These are phyloP conservation scores for Lentinula sp. DNA, from an alignment of 768 basidiomycete genomes.

Conservation along the genomic window DNA sequence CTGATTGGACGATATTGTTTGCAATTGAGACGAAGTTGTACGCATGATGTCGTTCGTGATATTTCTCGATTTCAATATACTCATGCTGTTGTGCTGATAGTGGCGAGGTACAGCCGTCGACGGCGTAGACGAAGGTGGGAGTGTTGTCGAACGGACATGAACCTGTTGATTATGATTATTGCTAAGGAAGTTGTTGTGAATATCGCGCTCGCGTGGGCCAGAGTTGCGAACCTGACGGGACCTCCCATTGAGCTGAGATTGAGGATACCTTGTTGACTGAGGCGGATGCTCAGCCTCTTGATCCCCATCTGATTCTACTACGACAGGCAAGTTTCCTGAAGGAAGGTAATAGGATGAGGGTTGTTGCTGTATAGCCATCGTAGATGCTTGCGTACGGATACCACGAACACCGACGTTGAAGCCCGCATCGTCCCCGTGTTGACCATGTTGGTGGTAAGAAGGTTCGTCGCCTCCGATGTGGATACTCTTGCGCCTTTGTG, in stretches of 20 bases:
- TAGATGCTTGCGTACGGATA: constrained; percentile 34
- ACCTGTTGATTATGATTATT: constrained; percentile 21
- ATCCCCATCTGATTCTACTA: constrained; percentile 1
- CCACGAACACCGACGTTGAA: constrained; percentile 36
- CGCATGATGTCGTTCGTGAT: constrained; percentile 23
- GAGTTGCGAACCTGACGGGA: not conserved
- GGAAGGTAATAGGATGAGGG: not conserved
- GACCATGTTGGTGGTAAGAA: constrained; percentile 19
- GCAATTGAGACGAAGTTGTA: constrained; percentile 7
- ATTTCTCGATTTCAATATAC: constrained; percentile 29
- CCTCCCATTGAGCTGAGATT: constrained; percentile 6
- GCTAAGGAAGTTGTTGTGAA: constrained; percentile 13
- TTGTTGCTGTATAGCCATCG: constrained; percentile 18
- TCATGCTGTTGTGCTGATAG: constrained; percentile 45
- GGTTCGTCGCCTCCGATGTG: constrained; percentile 29
- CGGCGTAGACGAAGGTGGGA: constrained; percentile 33
- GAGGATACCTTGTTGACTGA: constrained; percentile 3
- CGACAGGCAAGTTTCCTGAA: not conserved
- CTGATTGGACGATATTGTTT: constrained; percentile 12
- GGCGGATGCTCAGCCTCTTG: not conserved
- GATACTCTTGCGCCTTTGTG: constrained; percentile 10
- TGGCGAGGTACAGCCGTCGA: constrained; percentile 24
- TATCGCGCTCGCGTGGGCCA: not conserved
- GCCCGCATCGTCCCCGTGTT: constrained; percentile 19
- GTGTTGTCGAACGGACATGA: constrained; percentile 40